Conservation (phyloP, 2,329 filamentous ascomycete species). For the Aspergillus eucalypticola region DNA sequence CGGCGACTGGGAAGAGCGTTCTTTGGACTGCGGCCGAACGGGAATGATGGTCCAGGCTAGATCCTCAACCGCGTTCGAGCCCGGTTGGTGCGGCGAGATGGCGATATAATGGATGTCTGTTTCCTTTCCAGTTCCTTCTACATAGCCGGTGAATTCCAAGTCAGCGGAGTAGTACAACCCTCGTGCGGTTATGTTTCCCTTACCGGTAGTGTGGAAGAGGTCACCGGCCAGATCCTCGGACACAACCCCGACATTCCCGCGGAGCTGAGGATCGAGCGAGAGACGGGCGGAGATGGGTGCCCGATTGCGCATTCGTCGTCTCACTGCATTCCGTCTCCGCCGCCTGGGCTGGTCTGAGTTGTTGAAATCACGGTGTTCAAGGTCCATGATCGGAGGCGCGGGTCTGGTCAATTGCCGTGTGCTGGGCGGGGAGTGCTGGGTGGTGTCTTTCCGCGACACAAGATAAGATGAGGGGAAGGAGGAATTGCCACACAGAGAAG, state of each 20-base stretch:
- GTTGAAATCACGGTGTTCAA: slow-evolving; percentile 40
- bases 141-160: not conserved
- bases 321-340: slow-evolving; percentile 49
- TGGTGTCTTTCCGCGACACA: not conserved
- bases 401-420: slow-evolving; percentile 23
- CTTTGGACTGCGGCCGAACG: slow-evolving; percentile 56
- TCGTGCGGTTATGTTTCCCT: slow-evolving; percentile 12
- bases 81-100: slow-evolving; percentile 48
- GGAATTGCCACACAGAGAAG: slow-evolving; percentile 4
- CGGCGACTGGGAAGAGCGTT: slow-evolving; percentile 55
- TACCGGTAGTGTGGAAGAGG: slow-evolving; percentile 66
- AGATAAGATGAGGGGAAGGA: not conserved
- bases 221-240: slow-evolving; percentile 84
- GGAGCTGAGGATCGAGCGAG: slow-evolving; percentile 80
- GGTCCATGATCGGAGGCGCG: slow-evolving; percentile 42
- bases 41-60: slow-evolving; percentile 84
- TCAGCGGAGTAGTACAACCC: not conserved
- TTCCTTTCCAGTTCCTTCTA: slow-evolving; percentile 25
- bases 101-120: slow-evolving; percentile 46
- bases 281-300: slow-evolving; percentile 76
- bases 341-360: slow-evolving; percentile 51
- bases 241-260: slow-evolving; percentile 80
- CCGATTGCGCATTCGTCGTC: slow-evolving; percentile 58
- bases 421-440: slow-evolving; percentile 11
- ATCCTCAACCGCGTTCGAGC: slow-evolving; percentile 53